Conservation (phyloP, 495 filamentous ascomycete genomes). For the Schizothecium vesticola region DNA sequence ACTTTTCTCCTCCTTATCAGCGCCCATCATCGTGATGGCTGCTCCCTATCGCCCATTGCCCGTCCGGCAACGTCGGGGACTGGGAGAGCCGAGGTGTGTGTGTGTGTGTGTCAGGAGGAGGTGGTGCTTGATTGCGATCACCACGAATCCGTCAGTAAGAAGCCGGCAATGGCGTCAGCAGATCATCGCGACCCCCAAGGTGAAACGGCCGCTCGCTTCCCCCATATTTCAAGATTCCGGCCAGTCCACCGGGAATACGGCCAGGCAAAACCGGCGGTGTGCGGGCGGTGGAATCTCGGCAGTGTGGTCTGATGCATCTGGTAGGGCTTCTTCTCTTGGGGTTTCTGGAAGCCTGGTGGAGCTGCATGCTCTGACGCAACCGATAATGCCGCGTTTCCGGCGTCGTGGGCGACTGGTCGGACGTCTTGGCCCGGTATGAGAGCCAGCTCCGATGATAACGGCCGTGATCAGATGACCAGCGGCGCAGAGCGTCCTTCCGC, state of each 20-base stretch:
- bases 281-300: neutral
- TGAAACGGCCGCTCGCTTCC: neutral
- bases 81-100: neutral
- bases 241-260: conserved; percentile 1
- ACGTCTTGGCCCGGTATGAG: neutral
- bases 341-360: conserved; percentile 8
- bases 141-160: neutral
- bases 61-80: neutral
- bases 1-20: conserved; percentile 8
- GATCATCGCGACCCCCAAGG: neutral
- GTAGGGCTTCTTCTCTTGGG: neutral
- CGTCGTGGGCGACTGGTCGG: neutral
- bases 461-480: conserved; percentile 12
- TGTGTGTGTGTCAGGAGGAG: neutral
- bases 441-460: neutral
- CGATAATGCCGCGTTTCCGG: conserved; percentile 1
- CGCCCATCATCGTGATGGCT: neutral
- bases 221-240: neutral
- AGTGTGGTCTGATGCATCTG: neutral
- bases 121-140: neutral
- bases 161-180: conserved; percentile 6
- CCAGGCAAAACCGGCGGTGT: conserved; percentile 9
- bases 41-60: neutral
- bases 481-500: neutral
- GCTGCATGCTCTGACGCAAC: conserved; percentile 6